Conservation (phyloP, 148 eudicot genomes). For the Rhododendron henanense region DNA sequence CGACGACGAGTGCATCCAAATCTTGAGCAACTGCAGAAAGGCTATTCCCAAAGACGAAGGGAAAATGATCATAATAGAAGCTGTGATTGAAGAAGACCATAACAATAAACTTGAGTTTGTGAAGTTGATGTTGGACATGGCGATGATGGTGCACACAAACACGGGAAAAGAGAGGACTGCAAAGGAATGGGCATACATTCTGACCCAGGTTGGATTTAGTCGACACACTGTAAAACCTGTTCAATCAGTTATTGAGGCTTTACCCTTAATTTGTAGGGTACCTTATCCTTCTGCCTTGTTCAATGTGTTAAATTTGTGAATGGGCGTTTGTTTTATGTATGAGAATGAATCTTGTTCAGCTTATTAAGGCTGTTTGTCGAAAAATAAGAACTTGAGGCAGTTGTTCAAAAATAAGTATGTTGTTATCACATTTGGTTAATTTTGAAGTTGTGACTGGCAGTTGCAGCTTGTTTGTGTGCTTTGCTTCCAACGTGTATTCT, state of each 20-base stretch:
- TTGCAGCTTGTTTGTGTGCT: no score
- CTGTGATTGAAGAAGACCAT: constrained; percentile 17
- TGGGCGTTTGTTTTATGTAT: no score
- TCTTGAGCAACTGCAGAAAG: no score
- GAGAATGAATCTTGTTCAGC: background rate
- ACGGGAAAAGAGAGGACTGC: constrained; percentile 66
- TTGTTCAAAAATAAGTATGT: no score
- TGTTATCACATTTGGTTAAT: no score
- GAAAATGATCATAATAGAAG: no score
- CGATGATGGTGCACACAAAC: constrained; percentile 73
- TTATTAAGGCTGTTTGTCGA: background rate
- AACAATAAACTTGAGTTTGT: constrained; percentile 34
- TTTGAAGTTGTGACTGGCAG: no score
- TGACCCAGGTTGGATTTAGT: constrained; percentile 45
- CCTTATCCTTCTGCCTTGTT: background rate
- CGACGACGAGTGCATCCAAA: no score
- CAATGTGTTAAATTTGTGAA: background rate
- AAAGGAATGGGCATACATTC: constrained; percentile 51
- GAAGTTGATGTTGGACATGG: constrained; percentile 63
- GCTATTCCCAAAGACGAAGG: no score
- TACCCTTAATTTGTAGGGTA: constrained; percentile 28
- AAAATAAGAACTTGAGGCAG: background rate
- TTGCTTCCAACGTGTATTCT: no score
- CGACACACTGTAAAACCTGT: constrained; percentile 30
- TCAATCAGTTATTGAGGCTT: constrained; percentile 46